phyloP scores from a whole-genome alignment of 306 rosid species.

The Dalbergia cochinchinensis region DNA sequence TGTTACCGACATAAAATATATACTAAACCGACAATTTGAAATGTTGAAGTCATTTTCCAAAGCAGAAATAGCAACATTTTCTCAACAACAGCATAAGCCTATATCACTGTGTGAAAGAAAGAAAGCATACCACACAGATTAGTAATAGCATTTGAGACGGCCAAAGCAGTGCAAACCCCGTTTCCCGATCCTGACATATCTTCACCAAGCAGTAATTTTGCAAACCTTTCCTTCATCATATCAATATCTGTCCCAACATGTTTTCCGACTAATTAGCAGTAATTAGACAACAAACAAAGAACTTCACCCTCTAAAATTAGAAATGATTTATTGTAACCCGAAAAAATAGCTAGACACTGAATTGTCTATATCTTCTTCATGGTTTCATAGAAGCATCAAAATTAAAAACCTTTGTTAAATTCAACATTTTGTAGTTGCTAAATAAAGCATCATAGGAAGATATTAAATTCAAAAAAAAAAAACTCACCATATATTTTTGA shows the following conservation, averaged over 20 bases:
- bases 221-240: slow-evolving; percentile 88
- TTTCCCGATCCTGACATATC: slow-evolving; percentile 98
- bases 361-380: neutral
- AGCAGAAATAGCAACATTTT: neutral
- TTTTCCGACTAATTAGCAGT: neutral
- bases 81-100: neutral
- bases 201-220: slow-evolving; percentile 92
- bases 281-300: slow-evolving; percentile 26
- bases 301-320: slow-evolving; percentile 1
- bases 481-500: slow-evolving; percentile 71
- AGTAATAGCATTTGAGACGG: slow-evolving; percentile 91
- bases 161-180: slow-evolving; percentile 92
- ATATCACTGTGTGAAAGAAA: neutral
- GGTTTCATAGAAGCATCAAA: neutral
- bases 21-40: slow-evolving; percentile 9
- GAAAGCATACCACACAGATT: slow-evolving; percentile 79
- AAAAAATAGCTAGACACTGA: neutral
- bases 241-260: slow-evolving; percentile 59
- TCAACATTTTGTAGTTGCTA: neutral
- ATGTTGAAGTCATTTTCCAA: no score
- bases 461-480: neutral
- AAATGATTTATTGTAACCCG: neutral
- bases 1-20: neutral
- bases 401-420: neutral
- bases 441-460: slow-evolving; percentile 1